A percentile compares a stretch with the other conserved stretches of the same genome.
Evolutionary conservation across 257 asterid species (phyloP).

Genomic region (Gentiana macrophylla): DNA sequence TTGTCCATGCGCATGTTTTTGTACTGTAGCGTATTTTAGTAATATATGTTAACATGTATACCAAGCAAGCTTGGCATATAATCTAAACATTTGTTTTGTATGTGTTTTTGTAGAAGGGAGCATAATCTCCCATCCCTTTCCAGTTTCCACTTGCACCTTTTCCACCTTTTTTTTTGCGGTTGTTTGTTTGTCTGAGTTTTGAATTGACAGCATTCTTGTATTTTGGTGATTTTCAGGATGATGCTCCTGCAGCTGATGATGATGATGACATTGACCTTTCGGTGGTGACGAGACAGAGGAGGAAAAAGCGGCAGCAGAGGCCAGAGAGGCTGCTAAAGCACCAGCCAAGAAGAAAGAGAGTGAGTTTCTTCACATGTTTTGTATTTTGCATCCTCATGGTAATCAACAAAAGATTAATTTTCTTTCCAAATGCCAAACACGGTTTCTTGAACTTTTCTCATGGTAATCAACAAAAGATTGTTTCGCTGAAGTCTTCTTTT

Average conservation of each 20-base stretch:
- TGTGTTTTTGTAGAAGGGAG: neutral
- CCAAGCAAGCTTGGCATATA: too few species aligned
- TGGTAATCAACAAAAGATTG: too few species aligned
- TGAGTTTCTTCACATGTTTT: slow-evolving; percentile 20
- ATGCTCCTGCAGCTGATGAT: slow-evolving; percentile 34
- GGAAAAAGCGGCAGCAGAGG: slow-evolving; percentile 91
- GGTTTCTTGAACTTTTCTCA: too few species aligned
- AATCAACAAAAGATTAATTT: neutral
- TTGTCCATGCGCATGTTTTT: too few species aligned
- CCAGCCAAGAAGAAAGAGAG: slow-evolving; percentile 93
- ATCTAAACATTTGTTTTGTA: too few species aligned
- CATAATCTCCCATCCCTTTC: neutral
- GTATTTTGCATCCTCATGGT: neutral
- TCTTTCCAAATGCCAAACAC: too few species aligned
- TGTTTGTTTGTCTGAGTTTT: neutral
- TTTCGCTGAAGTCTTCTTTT: too few species aligned
- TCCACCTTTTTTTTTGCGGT: neutral
- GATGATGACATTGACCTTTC: slow-evolving; percentile 91
- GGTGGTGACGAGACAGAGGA: slow-evolving; percentile 98
- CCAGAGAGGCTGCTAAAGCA: slow-evolving; percentile 73
- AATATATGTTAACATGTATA: too few species aligned
- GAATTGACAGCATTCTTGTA: neutral
- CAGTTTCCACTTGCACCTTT: neutral
- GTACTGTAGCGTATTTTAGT: too few species aligned
- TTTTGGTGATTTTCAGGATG: slow-evolving; percentile 22